These are phyloP conservation scores for Conticribra weissflogii DNA, from an alignment of 108 stramenopile genomes.

Conservation along the genomic window DNA sequence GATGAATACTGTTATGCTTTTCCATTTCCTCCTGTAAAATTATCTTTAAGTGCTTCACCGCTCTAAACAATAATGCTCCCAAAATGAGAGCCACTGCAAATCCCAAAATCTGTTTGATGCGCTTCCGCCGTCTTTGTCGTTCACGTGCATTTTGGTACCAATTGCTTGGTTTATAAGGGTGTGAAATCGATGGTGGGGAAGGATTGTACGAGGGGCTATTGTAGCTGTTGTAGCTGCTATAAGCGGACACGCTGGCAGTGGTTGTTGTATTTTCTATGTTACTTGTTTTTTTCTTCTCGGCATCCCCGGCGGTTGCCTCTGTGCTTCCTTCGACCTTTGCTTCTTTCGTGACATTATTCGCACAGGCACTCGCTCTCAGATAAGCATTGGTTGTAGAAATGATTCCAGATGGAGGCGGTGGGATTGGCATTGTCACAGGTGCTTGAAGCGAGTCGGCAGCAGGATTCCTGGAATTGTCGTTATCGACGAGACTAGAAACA, in stretches of 20 bases:
- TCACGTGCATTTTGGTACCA: slow-evolving; percentile 31
- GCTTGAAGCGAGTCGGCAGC: neutral
- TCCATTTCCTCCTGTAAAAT: slow-evolving; percentile 9
- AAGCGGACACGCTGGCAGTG: neutral
- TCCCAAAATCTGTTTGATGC: slow-evolving; percentile 13
- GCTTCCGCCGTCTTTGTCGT: slow-evolving; percentile 15
- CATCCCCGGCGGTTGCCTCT: neutral
- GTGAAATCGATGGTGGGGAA: slow-evolving; percentile 16
- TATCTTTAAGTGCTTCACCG: slow-evolving; percentile 6
- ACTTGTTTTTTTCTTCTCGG: neutral
- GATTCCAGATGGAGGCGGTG: neutral
- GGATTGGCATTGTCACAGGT: neutral
- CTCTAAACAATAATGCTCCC: slow-evolving; percentile 7
- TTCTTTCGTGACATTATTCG: too few relatives aligned
- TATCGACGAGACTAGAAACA: neutral
- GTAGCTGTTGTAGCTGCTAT: neutral
- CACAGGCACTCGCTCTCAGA: neutral
- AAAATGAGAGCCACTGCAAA: slow-evolving; percentile 2
- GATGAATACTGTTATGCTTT: slow-evolving; percentile 16
- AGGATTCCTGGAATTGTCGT: neutral
- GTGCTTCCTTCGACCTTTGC: neutral
- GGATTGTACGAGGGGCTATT: slow-evolving; percentile 28
- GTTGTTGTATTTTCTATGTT: slow-evolving; percentile 7
- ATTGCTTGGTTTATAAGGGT: slow-evolving; percentile 37
- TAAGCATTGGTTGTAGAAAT: neutral